Evolutionary conservation across 208 protist species (phyloP).

Genomic region (Crithidia sp.): DNA sequence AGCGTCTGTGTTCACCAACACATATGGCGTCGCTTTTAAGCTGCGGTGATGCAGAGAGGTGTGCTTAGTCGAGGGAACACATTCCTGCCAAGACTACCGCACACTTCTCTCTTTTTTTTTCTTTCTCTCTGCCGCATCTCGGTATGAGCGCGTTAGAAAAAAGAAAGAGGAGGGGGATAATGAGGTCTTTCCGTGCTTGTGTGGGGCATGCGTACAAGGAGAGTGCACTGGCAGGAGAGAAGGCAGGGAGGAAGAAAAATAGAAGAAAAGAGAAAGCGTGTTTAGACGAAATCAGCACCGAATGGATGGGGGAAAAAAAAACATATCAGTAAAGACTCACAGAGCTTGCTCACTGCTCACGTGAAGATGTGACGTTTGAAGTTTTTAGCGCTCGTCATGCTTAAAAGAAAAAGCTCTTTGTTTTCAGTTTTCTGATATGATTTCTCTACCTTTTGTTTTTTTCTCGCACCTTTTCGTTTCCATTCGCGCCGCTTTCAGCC

Average conservation of each 20-base stretch:
- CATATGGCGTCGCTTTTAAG: neutral
- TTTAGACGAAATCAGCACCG: too few species aligned
- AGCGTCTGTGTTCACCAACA: neutral
- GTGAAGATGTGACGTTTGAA: too few species aligned
- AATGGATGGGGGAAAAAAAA: constrained; percentile 4
- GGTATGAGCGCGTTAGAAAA: neutral
- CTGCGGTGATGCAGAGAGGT: neutral
- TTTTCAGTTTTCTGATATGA: too few species aligned
- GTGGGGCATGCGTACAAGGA: neutral
- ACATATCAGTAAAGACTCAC: neutral
- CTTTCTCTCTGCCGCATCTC: neutral
- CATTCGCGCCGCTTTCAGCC: too few species aligned
- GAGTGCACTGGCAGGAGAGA: neutral
- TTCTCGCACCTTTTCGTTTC: too few species aligned
- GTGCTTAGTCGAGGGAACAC: neutral
- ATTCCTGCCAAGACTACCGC: neutral
- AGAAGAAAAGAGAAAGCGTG: constrained; percentile 17
- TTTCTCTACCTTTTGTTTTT: too few species aligned
- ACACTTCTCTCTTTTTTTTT: neutral
- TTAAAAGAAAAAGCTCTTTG: too few species aligned
- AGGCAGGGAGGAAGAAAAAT: neutral
- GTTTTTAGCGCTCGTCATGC: too few species aligned
- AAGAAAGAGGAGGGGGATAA: neutral
- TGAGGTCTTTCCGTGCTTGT: too few species aligned
- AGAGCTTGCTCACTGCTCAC: neutral